These are phyloP conservation scores for Backusella circina DNA, from an alignment of 192 early-diverging fungal species.

Conservation along the genomic window DNA sequence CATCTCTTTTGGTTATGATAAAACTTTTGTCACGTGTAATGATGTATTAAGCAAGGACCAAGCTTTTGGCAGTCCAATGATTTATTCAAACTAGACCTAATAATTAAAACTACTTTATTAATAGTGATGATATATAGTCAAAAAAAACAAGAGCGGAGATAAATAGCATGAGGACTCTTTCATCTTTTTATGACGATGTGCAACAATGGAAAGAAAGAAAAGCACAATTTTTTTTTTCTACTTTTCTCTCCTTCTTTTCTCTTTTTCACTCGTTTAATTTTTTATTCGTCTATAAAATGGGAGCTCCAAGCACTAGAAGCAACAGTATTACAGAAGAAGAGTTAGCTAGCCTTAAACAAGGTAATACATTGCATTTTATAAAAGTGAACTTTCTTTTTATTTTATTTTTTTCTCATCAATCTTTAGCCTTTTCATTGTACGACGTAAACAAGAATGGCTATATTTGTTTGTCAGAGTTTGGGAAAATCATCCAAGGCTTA, in stretches of 20 bases:
- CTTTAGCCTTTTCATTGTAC: constrained; percentile 8
- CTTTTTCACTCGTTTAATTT: neutral
- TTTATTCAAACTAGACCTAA: neutral
- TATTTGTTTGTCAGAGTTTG: constrained; percentile 12
- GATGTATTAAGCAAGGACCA: neutral
- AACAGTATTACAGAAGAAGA: neutral
- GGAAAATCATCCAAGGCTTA: neutral
- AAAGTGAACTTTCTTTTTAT: neutral
- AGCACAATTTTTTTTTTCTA: neutral
- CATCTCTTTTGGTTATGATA: neutral
- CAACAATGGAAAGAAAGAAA: neutral
- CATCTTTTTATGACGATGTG: neutral
- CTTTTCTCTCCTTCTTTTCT: neutral
- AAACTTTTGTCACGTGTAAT: neutral
- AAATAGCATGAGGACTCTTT: neutral
- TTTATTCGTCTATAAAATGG: neutral
- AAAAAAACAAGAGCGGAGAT: neutral
- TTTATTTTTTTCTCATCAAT: neutral
- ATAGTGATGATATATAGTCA: no score
- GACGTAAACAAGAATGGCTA: neutral
- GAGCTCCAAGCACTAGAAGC: neutral
- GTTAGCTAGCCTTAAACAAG: constrained; percentile 2
- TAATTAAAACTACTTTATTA: neutral
- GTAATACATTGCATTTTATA: neutral
- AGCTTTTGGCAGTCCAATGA: neutral